Base-by-base conservation (phyloP, 2,329 filamentous ascomycete genomes). In the Trichoderma afroharzianum region DNA sequence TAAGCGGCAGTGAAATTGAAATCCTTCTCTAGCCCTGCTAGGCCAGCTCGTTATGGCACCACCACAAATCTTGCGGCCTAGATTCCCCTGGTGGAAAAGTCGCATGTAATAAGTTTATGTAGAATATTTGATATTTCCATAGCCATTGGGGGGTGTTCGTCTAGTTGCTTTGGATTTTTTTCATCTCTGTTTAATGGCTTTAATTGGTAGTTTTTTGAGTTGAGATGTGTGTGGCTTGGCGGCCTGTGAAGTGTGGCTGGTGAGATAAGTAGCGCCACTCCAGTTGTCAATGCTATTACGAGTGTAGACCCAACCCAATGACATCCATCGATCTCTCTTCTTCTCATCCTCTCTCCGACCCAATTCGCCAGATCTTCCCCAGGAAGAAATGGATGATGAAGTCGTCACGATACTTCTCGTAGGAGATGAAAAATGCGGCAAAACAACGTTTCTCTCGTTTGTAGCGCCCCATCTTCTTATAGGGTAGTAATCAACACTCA, bases 361-460 rank as follows among this genome's bases (percentile, higher is more conserved):
- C 1, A 43, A 28, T 58, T 15, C 21, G 1, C 21, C 21, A 43
- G 18, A 11, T 9, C 28, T 43, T 43, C 26, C 6, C n/a, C 4
- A 12, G 15, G 11, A 21, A 62, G 24, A 18, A 87, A 87, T 87
- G 84, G 85, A 88, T 66, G 75, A 81, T 47, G 79, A 85, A 69
- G 81, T 81, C 63, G 81, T 89, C 75, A 87, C 82, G n/a, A 81
- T 90, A 15, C 78, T 90, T 32, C 78, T 90, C 24, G 80, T 90
- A n/a, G 88, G 88, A 36, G 88, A 90, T 78, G 83, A 86, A 72
- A 83, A 83, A 76, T 87, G 87, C 73, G 88, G 88, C 69, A 91
- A 90, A 79, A 88, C 87, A 26, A 88, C 85, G 0, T 90, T 90
- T 78, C 77, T 90, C 76, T 88, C 88, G 88, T 90, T 76, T 74